Conservation (phyloP, 345 rosid species). For the Salix viminalis region DNA sequence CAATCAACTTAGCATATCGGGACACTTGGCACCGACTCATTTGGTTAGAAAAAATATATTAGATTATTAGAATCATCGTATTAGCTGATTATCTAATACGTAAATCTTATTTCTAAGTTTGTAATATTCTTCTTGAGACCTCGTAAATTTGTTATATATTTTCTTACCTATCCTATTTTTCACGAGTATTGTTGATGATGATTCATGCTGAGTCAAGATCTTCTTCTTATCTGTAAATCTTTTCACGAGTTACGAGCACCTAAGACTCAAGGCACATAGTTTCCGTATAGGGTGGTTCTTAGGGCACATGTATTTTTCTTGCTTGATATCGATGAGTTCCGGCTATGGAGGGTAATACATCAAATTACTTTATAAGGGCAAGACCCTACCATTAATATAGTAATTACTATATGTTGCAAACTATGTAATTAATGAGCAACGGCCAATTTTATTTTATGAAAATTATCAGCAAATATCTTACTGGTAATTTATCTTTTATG, state of each 20-base stretch:
- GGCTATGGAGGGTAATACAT: not conserved
- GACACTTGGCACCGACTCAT: accelerated
- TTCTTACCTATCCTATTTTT: no score
- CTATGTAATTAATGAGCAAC: no score
- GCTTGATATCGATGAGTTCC: not conserved
- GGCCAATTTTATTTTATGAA: not conserved
- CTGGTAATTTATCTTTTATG: not conserved
- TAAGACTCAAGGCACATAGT: not conserved
- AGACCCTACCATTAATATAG: not conserved
- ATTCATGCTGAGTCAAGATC: no score
- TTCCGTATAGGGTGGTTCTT: not conserved
- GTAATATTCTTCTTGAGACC: no score
- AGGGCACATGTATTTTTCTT: not conserved
- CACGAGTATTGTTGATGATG: no score
- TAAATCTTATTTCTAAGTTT: no score
- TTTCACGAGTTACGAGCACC: not conserved
- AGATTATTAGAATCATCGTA: no score
- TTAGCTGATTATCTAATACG: no score
- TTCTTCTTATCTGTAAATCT: no score
- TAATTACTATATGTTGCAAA: no score
- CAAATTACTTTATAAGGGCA: not conserved
- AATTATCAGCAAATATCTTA: not conserved
- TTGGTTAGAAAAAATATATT: accelerated
- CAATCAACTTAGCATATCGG: no score
- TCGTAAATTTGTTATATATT: no score